Conservation (phyloP, 2,329 filamentous ascomycete species). For the Leptographium galeiforme region DNA sequence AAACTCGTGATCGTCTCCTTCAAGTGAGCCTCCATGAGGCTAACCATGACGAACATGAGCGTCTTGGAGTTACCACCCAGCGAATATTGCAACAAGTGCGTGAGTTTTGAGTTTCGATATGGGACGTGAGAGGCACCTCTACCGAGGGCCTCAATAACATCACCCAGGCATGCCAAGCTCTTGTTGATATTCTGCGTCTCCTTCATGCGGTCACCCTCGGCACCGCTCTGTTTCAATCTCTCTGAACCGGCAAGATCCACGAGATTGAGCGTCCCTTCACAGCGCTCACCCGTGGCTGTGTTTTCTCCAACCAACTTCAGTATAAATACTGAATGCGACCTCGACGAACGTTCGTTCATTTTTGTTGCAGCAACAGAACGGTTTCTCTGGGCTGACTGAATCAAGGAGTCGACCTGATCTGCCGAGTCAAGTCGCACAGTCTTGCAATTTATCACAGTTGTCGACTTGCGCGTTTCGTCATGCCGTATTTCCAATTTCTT, state of each 20-base stretch:
- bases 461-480: conserved; percentile 69
- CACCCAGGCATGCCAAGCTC: conserved; percentile 78
- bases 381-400: conserved; percentile 70
- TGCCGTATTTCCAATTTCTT: conserved; percentile 85
- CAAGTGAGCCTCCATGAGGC: conserved; percentile 77
- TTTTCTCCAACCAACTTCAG: conserved; percentile 67
- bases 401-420: conserved; percentile 64
- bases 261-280: conserved; percentile 86
- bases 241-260: conserved; percentile 94
- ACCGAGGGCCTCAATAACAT: conserved; percentile 89
- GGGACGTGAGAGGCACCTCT: conserved; percentile 74
- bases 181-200: conserved; percentile 98
- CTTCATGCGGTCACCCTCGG: conserved; percentile 73
- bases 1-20: conserved; percentile 89
- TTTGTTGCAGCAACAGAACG: conserved; percentile 93
- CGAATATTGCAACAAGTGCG: conserved; percentile 87
- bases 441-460: conserved; percentile 66
- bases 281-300: conserved; percentile 61
- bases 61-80: conserved; percentile 93
- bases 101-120: conserved; percentile 94
- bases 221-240: conserved; percentile 73
- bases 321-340: conserved; percentile 94
- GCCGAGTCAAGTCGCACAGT: conserved; percentile 67
- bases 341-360: conserved; percentile 85
- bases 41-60: conserved; percentile 98